phyloP scores from a whole-genome alignment of 2,329 filamentous ascomycete species.

The Didymella pomorum region DNA sequence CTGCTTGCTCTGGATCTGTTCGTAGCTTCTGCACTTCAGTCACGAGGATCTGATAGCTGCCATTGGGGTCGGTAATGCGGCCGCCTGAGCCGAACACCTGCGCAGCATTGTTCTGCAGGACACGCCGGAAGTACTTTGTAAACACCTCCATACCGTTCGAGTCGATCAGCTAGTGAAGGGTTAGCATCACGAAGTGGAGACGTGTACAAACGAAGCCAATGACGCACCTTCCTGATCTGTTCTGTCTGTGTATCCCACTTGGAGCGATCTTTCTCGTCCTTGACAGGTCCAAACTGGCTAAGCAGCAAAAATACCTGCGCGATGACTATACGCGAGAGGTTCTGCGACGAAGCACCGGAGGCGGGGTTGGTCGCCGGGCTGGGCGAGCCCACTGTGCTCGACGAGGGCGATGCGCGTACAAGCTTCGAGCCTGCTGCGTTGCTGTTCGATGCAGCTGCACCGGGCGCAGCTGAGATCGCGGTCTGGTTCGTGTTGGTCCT shows the following conservation, averaged over 20 bases:
- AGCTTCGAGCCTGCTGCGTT: constrained; percentile 65
- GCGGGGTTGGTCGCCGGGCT: constrained; percentile 59
- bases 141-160: constrained; percentile 99
- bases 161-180: constrained; percentile 76
- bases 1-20: constrained; percentile 80
- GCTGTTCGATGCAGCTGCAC: constrained; percentile 61
- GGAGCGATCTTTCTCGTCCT: constrained; percentile 87
- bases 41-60: constrained; percentile 83
- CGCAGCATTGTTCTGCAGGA: constrained; percentile 88
- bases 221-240: constrained; percentile 85
- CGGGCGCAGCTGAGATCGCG: constrained; percentile 60
- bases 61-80: constrained; percentile 75
- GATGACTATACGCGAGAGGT: constrained; percentile 88
- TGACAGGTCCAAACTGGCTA: constrained; percentile 75
- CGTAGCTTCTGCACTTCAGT: constrained; percentile 87
- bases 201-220: constrained; percentile 15
- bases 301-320: constrained; percentile 95
- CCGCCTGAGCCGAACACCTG: constrained; percentile 87
- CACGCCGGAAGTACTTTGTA: constrained; percentile 90
- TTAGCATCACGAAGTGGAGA: constrained; percentile 29
- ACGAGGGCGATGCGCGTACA: constrained; percentile 67
- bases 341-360: constrained; percentile 52
- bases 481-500: constrained; percentile 64
- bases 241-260: constrained; percentile 95
- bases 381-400: constrained; percentile 63